phyloP scores from a whole-genome alignment of 1,284 basidiomycete species.

The Cystobasidium pallidum region DNA sequence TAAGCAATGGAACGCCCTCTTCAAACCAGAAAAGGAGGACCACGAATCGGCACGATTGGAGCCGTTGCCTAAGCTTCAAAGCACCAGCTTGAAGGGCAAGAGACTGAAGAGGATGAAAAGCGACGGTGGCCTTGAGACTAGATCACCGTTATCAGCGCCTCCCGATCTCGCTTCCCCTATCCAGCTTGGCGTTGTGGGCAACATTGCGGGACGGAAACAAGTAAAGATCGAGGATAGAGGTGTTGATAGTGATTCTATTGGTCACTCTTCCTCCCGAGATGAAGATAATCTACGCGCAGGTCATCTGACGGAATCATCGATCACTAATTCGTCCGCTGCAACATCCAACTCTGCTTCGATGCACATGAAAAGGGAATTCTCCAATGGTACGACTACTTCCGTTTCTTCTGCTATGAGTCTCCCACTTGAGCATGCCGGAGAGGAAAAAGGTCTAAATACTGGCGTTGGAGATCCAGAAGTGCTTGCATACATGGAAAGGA shows the following conservation, averaged over 20 bases:
- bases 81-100: constrained; percentile 3
- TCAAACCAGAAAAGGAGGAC: constrained; percentile 24
- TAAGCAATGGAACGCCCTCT: constrained; percentile 31
- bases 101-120: constrained; percentile 41
- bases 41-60: constrained; percentile 33
- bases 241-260: constrained; percentile 15
- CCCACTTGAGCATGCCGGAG: constrained; percentile 27
- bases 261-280: background rate
- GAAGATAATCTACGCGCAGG: background rate
- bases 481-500: constrained; percentile 38
- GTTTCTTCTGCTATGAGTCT: constrained; percentile 34
- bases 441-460: background rate
- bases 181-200: background rate
- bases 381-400: constrained; percentile 17
- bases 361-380: constrained; percentile 18
- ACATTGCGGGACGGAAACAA: background rate
- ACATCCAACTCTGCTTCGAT: constrained; percentile 13
- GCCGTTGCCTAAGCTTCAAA: background rate
- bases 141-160: constrained; percentile 1
- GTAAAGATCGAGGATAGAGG: constrained; percentile 31
- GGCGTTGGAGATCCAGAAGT: constrained; percentile 36
- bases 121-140: constrained; percentile 21
- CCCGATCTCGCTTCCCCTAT: background rate
- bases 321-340: background rate
- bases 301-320: constrained; percentile 15